These are phyloP conservation scores for Suillus placidus DNA, from an alignment of 768 basidiomycete species.

Conservation along the genomic window DNA sequence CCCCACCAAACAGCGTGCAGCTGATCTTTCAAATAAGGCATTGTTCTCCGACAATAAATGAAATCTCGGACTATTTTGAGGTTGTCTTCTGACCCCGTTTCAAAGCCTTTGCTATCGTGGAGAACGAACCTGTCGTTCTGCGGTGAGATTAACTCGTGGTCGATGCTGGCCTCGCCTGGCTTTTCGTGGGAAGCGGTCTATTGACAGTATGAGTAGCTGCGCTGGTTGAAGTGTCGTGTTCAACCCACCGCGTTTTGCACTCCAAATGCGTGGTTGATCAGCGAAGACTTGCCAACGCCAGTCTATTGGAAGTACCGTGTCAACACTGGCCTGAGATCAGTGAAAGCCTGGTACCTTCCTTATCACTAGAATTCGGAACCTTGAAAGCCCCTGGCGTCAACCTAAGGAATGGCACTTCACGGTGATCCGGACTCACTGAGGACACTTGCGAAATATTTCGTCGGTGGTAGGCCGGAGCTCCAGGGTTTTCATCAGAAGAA, in stretches of 20 bases:
- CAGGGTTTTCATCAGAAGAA: background rate
- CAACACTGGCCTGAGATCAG: background rate
- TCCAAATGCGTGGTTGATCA: background rate
- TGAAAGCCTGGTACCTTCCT: background rate
- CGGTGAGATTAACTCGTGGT: conserved; percentile 15
- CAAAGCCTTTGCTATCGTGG: conserved; percentile 22
- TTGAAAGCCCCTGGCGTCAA: background rate
- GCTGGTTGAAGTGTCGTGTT: background rate
- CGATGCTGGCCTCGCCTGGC: conserved; percentile 12
- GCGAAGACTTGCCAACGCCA: background rate
- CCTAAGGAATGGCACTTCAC: background rate
- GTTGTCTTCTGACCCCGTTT: conserved; percentile 15
- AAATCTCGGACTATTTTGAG: conserved; percentile 14
- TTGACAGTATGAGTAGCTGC: background rate
- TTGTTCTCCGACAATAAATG: conserved; percentile 8
- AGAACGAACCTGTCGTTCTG: conserved; percentile 17
- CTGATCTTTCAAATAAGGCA: background rate
- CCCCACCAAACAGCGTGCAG: background rate
- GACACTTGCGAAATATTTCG: background rate
- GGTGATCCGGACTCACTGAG: background rate
- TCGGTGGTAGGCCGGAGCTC: background rate
- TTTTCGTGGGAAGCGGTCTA: background rate
- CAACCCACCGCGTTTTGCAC: background rate
- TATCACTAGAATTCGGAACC: background rate
- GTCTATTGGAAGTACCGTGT: background rate